Base-by-base conservation (phyloP, 163 green algal genomes). In the Chloroidium sp. region DNA sequence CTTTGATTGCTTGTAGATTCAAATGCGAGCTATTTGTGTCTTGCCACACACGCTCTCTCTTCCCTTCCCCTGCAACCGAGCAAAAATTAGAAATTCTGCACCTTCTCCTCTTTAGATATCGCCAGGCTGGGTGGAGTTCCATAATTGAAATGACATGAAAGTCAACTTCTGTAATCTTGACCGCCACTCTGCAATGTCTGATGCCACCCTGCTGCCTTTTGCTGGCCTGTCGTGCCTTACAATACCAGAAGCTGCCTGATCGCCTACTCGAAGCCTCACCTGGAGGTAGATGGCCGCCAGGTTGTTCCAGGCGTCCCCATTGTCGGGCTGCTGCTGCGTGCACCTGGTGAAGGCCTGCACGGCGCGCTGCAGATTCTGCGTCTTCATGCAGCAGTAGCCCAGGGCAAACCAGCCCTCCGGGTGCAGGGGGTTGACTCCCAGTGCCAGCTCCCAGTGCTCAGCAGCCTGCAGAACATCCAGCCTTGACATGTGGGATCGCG, bases 281-380 rank as follows among this genome's bases (percentile, higher is more conserved):
- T 80, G 75, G 59, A 83, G 64, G 78, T 90, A 84, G 57, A 93
- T 80, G 62, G 93, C 93, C 2, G 91, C 93, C 57, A 97, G 81
- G 87, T 97, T 97, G 90, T 95, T 95, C 93, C 93, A 97, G 0
- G 92, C 92, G 78, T 96, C 91, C 1, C 89, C 93, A 81, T 97
- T 90, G 36, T 96, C 91, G 0, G 90, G 89, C 69, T 95, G 87
- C 76, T 94, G 86, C 82, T 97, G 93, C 0, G 77, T 85, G 69
- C 75, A 79, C 68, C 93, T 89, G 1, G 91, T 94, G 86, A 96
- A 97, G 2, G 93, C 92, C 84, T 91, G 85, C 60, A 85, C 1
- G 64, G 77, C 64, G 0, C 57, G 67, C 2, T 69, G n/a, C 59
- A 86, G 79, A 14, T 92, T 62, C 3, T 82, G 82, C 75, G 83